Conservation (phyloP, 1,139 yeast species). For the Candida sojae region DNA sequence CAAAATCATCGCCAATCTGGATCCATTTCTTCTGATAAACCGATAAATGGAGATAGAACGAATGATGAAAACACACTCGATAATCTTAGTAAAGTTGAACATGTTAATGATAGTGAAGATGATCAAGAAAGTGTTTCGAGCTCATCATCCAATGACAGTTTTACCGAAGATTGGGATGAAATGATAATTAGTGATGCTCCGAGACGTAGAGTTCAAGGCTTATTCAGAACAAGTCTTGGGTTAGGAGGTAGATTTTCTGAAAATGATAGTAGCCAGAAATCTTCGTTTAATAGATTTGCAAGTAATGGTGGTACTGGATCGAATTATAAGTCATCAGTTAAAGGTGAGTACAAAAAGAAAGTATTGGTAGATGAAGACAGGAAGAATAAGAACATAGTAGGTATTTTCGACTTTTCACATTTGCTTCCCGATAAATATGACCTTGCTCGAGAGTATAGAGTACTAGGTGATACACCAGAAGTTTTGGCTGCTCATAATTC, state of each 20-base stretch:
- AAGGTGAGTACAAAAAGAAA: slow-evolving; percentile 16
- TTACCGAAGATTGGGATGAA: slow-evolving; percentile 54
- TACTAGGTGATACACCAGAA: slow-evolving; percentile 68
- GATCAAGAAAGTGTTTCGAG: slow-evolving; percentile 9
- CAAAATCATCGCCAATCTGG: slow-evolving; percentile 14
- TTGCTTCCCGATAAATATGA: slow-evolving; percentile 77
- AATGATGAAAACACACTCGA: slow-evolving; percentile 13
- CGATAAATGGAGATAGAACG: background rate
- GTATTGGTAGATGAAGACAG: slow-evolving; percentile 16
- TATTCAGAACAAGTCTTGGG: slow-evolving; percentile 43
- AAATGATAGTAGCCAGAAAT: slow-evolving; percentile 19
- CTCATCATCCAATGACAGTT: slow-evolving; percentile 46
- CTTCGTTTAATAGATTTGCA: slow-evolving; percentile 24
- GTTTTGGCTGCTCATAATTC: slow-evolving; percentile 70
- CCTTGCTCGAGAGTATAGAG: slow-evolving; percentile 73
- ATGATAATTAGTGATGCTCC: slow-evolving; percentile 48
- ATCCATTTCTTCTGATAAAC: slow-evolving; percentile 14
- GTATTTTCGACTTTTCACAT: slow-evolving; percentile 65
- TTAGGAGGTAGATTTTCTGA: slow-evolving; percentile 34
- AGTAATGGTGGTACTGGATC: slow-evolving; percentile 32
- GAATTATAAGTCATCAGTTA: slow-evolving; percentile 29
- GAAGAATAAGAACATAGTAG: slow-evolving; percentile 53
- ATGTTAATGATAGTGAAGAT: slow-evolving; percentile 20
- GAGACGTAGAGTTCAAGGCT: slow-evolving; percentile 46
- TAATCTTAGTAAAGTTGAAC: slow-evolving; percentile 6